These are phyloP conservation scores for Talaromyces thailandensis DNA, from an alignment of 495 filamentous ascomycete genomes.

Conservation along the genomic window DNA sequence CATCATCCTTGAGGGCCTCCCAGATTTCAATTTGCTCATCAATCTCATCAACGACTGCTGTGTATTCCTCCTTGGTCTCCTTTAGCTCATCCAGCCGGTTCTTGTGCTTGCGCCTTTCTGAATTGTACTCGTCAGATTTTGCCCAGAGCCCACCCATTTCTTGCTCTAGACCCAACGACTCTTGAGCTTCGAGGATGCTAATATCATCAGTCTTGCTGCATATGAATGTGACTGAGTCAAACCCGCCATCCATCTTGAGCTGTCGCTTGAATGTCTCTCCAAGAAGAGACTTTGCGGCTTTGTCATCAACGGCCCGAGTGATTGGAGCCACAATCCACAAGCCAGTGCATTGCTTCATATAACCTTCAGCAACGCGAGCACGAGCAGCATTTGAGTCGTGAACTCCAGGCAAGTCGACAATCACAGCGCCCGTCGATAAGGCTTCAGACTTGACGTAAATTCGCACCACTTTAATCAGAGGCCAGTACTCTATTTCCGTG, in stretches of 20 bases:
- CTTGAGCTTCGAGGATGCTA: slow-evolving; percentile 39
- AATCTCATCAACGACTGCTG: slow-evolving; percentile 20
- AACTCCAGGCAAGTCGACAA: slow-evolving; percentile 60
- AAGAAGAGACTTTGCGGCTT: slow-evolving; percentile 51
- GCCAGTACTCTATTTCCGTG: slow-evolving; percentile 51
- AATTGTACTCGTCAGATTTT: slow-evolving; percentile 24
- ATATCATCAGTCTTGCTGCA: slow-evolving; percentile 66
- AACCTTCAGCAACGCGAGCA: slow-evolving; percentile 48
- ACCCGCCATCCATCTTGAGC: slow-evolving; percentile 53
- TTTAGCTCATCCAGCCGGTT: slow-evolving; percentile 23
- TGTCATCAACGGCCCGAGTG: slow-evolving; percentile 56
- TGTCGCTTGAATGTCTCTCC: slow-evolving; percentile 55
- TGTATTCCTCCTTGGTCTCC: slow-evolving; percentile 22
- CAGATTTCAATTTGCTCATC: slow-evolving; percentile 35
- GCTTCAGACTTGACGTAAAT: slow-evolving; percentile 48
- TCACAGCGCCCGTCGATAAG: slow-evolving; percentile 50
- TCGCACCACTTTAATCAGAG: slow-evolving; percentile 53
- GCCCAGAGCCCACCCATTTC: slow-evolving; percentile 20
- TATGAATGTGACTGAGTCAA: slow-evolving; percentile 51
- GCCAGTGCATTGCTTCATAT: slow-evolving; percentile 46
- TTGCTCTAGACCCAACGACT: slow-evolving; percentile 34
- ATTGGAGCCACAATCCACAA: slow-evolving; percentile 55
- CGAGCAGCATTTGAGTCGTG: slow-evolving; percentile 60
- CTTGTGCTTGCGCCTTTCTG: slow-evolving; percentile 22
- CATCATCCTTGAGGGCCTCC: slow-evolving; percentile 34